Conservation (phyloP, 148 eudicot species). For the Suaeda aralocaspica region DNA sequence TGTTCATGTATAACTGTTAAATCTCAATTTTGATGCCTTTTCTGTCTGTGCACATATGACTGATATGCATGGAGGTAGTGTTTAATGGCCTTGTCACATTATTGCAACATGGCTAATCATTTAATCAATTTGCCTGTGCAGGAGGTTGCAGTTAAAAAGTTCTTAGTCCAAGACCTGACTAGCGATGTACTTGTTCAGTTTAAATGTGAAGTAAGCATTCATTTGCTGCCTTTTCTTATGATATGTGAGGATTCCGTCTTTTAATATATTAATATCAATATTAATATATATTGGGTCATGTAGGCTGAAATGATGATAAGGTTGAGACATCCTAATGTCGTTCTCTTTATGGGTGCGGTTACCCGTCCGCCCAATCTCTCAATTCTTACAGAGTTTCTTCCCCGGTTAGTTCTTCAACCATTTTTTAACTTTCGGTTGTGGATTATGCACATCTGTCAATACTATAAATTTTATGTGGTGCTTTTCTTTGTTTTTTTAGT, state of each 20-base stretch:
- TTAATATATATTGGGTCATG: conserved; percentile 16
- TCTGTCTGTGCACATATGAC: neutral
- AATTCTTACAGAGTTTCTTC: conserved; percentile 88
- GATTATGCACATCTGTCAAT: neutral
- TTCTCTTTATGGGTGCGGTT: conserved; percentile 99
- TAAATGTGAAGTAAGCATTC: conserved; percentile 70
- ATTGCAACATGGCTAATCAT: conserved; percentile 8
- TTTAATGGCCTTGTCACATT: conserved; percentile 4
- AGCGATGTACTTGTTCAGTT: conserved; percentile 78
- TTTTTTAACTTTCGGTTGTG: too few relatives aligned
- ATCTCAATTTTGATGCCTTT: neutral
- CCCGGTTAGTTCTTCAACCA: conserved; percentile 69
- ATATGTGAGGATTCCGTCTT: too few relatives aligned
- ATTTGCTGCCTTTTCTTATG: conserved; percentile 7
- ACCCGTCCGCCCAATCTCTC: conserved; percentile 92
- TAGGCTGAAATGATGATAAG: conserved; percentile 96
- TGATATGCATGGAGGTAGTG: neutral
- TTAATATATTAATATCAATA: neutral
- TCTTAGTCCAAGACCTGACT: conserved; percentile 90
- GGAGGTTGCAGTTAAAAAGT: conserved; percentile 99
- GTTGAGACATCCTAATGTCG: conserved; percentile 96
- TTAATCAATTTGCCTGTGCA: conserved; percentile 32
- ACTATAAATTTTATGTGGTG: neutral
- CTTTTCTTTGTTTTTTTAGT: neutral
- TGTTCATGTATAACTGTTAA: neutral